Percentiles rank a stretch among this genome's conserved stretches.
Conservation (phyloP, 1,284 basidiomycete genomes). For the Ceratobasidium sp. region DNA sequence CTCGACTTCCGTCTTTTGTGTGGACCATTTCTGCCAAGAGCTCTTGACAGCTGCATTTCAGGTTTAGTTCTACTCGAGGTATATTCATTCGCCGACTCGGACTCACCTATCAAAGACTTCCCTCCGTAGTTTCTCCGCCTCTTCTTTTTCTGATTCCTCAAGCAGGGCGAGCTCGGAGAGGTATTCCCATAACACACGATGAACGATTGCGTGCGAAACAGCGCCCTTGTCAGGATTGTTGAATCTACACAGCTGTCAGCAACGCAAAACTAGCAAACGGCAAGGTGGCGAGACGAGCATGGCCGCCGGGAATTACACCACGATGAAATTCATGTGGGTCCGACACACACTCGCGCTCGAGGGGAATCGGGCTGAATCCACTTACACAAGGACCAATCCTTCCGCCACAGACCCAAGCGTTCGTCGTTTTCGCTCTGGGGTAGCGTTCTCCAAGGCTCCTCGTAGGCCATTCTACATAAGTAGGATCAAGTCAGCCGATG, state of each 20-base stretch:
- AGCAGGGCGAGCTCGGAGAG: conserved; percentile 60
- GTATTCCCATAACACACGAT: conserved; percentile 81
- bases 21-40: conserved; percentile 88
- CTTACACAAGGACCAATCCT: conserved; percentile 77
- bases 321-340: too few relatives aligned
- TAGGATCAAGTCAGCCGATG: too few relatives aligned
- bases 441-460: conserved; percentile 30
- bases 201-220: conserved; percentile 82
- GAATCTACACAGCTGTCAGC: conserved; percentile 59
- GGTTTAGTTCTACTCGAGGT: too few relatives aligned
- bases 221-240: conserved; percentile 90
- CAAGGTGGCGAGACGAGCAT: neutral
- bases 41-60: conserved; percentile 71
- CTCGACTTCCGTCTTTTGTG: conserved; percentile 87
- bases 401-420: conserved; percentile 73
- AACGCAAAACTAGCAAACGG: neutral
- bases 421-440: conserved; percentile 64
- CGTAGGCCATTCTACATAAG: conserved; percentile 2
- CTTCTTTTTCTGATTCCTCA: conserved; percentile 63
- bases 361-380: conserved; percentile 41
- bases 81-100: neutral
- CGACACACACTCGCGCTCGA: too few relatives aligned
- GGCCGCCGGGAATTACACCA: neutral
- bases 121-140: conserved; percentile 55
- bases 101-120: conserved; percentile 72